Conservation (phyloP, 1,284 basidiomycete genomes). For the Sporisorium exsertum region DNA sequence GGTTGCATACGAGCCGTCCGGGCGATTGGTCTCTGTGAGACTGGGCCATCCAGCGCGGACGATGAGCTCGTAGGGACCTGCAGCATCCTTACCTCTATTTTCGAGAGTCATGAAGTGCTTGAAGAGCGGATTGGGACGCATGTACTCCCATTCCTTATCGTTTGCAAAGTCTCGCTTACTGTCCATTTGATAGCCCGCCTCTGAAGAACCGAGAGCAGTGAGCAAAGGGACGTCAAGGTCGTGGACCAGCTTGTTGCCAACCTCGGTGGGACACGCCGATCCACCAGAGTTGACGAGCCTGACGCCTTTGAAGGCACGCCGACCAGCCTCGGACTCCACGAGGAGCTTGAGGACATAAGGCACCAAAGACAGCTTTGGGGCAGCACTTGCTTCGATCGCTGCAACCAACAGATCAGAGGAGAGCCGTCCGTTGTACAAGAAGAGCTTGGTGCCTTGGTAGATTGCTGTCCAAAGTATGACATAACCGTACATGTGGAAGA, state of each 20-base stretch:
- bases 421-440: constrained; percentile 14
- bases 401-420: constrained; percentile 7
- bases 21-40: constrained; percentile 73
- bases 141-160: constrained; percentile 77
- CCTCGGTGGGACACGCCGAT: constrained; percentile 70
- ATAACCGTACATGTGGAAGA: constrained; percentile 37
- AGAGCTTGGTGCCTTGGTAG: background rate
- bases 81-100: constrained; percentile 11
- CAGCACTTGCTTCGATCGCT: constrained; percentile 2
- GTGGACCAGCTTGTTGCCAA: constrained; percentile 74
- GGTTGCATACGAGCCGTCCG: constrained; percentile 75
- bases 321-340: constrained; percentile 73
- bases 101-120: constrained; percentile 16
- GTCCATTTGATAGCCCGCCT: constrained; percentile 68
- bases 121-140: constrained; percentile 66
- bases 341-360: constrained; percentile 73
- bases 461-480: background rate
- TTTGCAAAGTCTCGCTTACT: constrained; percentile 72
- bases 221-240: constrained; percentile 73
- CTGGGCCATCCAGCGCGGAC: constrained; percentile 74
- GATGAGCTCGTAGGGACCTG: constrained; percentile 73
- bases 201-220: constrained; percentile 72
- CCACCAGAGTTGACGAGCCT: constrained; percentile 73
- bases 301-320: constrained; percentile 71
- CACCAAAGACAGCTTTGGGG: constrained; percentile 65